phyloP scores from a whole-genome alignment of 2,329 filamentous ascomycete genomes.

The Zymoseptoria passerinii region DNA sequence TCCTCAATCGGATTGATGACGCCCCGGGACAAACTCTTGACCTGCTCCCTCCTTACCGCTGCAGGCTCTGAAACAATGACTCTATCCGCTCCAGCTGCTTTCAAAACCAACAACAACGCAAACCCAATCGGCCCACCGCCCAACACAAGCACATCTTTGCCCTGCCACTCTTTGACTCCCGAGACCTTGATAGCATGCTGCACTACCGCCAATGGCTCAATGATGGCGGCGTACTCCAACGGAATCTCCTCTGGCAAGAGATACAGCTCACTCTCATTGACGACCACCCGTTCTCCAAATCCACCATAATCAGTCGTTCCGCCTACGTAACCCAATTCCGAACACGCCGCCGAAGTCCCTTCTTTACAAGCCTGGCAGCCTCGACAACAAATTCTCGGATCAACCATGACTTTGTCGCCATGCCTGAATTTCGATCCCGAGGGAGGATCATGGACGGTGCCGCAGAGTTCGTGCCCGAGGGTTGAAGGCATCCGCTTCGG shows the following conservation, averaged over 20 bases:
- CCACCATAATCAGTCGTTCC: constrained; percentile 17
- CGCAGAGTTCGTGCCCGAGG: constrained; percentile 21
- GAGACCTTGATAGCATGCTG: constrained; percentile 16
- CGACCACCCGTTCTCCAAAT: constrained; percentile 13
- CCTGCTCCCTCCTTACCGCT: constrained; percentile 10
- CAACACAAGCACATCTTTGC: constrained; percentile 15
- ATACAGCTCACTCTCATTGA: constrained; percentile 8
- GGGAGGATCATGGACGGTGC: constrained; percentile 11
- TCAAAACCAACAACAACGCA: constrained; percentile 13
- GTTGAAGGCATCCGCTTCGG: constrained; percentile 7
- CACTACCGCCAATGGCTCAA: constrained; percentile 19
- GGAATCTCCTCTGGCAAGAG: constrained; percentile 11
- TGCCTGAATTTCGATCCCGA: constrained; percentile 8
- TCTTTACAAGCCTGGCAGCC: constrained; percentile 13
- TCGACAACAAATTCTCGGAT: constrained; percentile 17
- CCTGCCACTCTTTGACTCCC: constrained; percentile 8
- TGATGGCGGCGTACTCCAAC: constrained; percentile 15
- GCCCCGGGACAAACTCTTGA: constrained; percentile 5
- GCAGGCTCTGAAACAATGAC: constrained; percentile 17
- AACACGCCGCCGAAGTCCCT: constrained; percentile 12
- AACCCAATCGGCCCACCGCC: constrained; percentile 21
- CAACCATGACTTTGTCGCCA: constrained; percentile 18
- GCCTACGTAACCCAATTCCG: constrained; percentile 16
- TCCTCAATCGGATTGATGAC: constrained; percentile 17
- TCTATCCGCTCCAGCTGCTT: constrained; percentile 9